Base-by-base conservation (phyloP, 2,329 filamentous ascomycete genomes). In the Taxawa tesnikishii region DNA sequence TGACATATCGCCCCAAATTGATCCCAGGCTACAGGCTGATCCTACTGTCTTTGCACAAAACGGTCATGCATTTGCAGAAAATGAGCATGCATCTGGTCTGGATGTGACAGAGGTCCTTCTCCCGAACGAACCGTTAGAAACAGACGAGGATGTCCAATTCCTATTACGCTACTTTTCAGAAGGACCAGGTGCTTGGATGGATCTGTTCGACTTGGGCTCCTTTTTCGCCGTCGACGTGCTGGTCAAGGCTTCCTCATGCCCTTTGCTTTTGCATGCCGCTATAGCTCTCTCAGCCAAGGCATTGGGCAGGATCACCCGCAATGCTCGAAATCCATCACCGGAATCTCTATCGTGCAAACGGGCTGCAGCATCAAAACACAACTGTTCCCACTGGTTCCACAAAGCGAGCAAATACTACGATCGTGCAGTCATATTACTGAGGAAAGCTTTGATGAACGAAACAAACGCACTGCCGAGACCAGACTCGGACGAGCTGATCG, bases 201-300 rank as follows among this genome's bases (percentile, higher is more conserved):
- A 69, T 41, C 49, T 70, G n/a, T 70, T 67, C 44, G 67, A 71
- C 41, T 53, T 71, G 9, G 67, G 63, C 5, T 64, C 63, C 11
- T 77, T 75, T 48, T 78, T 77, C 36, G 65, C 70, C 8, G 69
- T 65, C 9, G 65, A 70, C 37, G 68, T 77, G 14, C 72, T 72
- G 1, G 62, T 75, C 2, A 63, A 68, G 41, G 68, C 73, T 9
- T 52, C 53, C 5, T 58, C 58, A 6, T 66, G 66, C 28, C 59
- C 63, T 12, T 48, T 67, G 28, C 53, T 68, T 21, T 58, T 64
- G 33, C 67, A 67, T 43, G 67, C 72, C 8, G 70, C 70, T 6
- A 69, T 72, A 37, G 71, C 73, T 15, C 68, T 73, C 40, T 67
- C 72, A 5, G 73, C 73, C 9, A 78, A 77, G 46, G 68, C 74